A percentile compares a stretch with the other conserved stretches of the same genome.
Evolutionary conservation across 2,329 filamentous ascomycete species (phyloP).

Genomic region (Scedosporium boydii): DNA sequence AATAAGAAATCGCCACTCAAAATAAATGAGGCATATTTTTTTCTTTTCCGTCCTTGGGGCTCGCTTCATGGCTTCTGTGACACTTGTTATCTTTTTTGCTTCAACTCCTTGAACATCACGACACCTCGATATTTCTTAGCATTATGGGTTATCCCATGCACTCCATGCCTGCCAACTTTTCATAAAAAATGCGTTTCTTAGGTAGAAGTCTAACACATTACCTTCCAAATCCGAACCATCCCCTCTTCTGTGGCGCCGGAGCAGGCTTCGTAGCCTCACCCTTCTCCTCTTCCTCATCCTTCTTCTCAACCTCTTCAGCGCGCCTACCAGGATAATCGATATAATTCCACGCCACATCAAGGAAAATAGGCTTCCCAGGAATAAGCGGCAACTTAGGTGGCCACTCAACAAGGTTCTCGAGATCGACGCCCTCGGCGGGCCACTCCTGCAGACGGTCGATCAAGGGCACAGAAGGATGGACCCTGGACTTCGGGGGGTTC

Average conservation of each 20-base stretch:
- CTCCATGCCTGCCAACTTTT: background rate
- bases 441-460: constrained; percentile 70
- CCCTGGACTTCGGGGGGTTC: constrained; percentile 31
- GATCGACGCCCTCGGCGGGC: constrained; percentile 51
- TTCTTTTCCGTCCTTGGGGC: background rate
- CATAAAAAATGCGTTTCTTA: no score
- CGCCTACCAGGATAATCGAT: constrained; percentile 70
- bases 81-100: background rate
- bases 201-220: constrained; percentile 12
- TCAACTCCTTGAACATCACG: background rate
- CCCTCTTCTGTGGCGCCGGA: constrained; percentile 48
- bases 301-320: constrained; percentile 16
- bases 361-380: constrained; percentile 89
- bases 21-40: constrained; percentile 9
- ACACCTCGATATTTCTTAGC: background rate
- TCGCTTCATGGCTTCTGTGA: background rate
- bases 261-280: constrained; percentile 25
- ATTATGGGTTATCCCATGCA: background rate
- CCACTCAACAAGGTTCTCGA: constrained; percentile 75
- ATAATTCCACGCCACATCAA: constrained; percentile 97
- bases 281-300: constrained; percentile 14
- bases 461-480: constrained; percentile 38
- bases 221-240: constrained; percentile 69
- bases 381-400: constrained; percentile 76
- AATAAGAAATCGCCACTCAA: constrained; percentile 52